Evolutionary conservation across 73 alveolate species (phyloP).

Genomic region (Blepharisma stoltei): DNA sequence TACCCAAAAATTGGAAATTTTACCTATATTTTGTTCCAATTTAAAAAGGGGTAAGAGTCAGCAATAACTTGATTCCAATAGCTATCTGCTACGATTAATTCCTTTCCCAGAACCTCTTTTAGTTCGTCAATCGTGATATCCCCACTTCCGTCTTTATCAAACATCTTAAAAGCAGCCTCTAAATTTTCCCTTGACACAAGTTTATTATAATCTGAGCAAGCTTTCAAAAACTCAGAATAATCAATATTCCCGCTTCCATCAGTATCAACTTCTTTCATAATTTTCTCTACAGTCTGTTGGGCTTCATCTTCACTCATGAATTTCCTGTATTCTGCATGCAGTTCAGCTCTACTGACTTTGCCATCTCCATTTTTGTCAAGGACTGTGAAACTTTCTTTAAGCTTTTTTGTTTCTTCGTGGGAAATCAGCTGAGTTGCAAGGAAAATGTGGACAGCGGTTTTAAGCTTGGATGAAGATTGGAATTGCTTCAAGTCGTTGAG

Average conservation of each 20-base stretch:
- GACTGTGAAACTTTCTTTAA: slow-evolving; percentile 18
- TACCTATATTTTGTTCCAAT: too few species aligned
- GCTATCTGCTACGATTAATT: slow-evolving; percentile 10
- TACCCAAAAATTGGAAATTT: too few species aligned
- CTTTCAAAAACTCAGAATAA: slow-evolving; percentile 58
- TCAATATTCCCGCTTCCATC: slow-evolving; percentile 71
- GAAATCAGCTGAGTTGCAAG: background rate
- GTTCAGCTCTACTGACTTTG: slow-evolving; percentile 57
- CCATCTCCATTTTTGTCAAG: slow-evolving; percentile 70
- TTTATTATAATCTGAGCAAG: slow-evolving; percentile 56
- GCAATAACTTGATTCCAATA: too few species aligned
- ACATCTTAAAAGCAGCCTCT: slow-evolving; percentile 39
- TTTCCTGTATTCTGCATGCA: slow-evolving; percentile 57
- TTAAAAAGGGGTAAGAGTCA: too few species aligned
- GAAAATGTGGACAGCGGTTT: background rate
- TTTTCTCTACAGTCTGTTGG: slow-evolving; percentile 50
- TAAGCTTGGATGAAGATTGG: background rate
- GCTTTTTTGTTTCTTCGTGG: background rate
- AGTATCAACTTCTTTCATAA: slow-evolving; percentile 56
- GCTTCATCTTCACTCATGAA: slow-evolving; percentile 59
- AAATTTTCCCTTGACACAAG: slow-evolving; percentile 47
- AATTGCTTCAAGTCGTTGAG: background rate
- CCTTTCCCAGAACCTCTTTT: slow-evolving; percentile 42
- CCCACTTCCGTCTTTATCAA: slow-evolving; percentile 55
- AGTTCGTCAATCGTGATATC: slow-evolving; percentile 45